Base-by-base conservation (phyloP, 2,329 filamentous ascomycete species). In the Fusarium sp. region DNA sequence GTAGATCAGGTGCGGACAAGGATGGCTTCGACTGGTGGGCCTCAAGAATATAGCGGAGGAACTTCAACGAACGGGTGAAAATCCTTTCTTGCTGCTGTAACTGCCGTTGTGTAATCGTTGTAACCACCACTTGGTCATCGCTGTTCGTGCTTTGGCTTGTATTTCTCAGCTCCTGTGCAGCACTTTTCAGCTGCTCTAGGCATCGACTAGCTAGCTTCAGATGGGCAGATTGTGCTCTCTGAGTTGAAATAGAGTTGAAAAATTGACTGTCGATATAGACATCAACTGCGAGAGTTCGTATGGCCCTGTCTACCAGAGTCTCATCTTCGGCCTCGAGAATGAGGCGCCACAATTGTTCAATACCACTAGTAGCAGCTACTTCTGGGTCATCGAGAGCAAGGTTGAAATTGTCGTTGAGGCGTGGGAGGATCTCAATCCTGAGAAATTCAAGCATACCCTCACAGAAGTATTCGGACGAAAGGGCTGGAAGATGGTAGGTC, bases 261-360 rank as follows among this genome's bases (percentile, higher is more conserved):
- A 85, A 83, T 15, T 79, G 77, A 77, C 87, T 89, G 36, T 90
- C 84, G 39, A 96, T 85, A 78, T 96, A 97, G 18, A 94, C 86
- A 30, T 91, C 88, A 50, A 84, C 82, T 30, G 95, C 94, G 8
- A 97, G 89, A 28, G 91, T 90, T 57, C 86, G 87, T 36, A 93
- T 94, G 3, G 94, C 92, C 59, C 87, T 83, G 26, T 88, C 87
- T 74, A 94, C 93, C 54, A 97, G 90, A 1, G 87, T 88, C 42
- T 88, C 84, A 42, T 89, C 85, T 10, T 90, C 90, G 4, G 93
- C 90, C 22, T 89, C 91, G 60, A 97, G 84, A 39, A 96, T 90
- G 76, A 98, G 90, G 30, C 90, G 90, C 95, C 95, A 98, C n/a
- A 98, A 84, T 65, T 95, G 88, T 75, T 96, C 93, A 48, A 89